A percentile compares a stretch with the other conserved stretches of the same genome.
Evolutionary conservation across 352 stramenopile genomes (phyloP).

Genomic region (Aphanomyces stellatus): DNA sequence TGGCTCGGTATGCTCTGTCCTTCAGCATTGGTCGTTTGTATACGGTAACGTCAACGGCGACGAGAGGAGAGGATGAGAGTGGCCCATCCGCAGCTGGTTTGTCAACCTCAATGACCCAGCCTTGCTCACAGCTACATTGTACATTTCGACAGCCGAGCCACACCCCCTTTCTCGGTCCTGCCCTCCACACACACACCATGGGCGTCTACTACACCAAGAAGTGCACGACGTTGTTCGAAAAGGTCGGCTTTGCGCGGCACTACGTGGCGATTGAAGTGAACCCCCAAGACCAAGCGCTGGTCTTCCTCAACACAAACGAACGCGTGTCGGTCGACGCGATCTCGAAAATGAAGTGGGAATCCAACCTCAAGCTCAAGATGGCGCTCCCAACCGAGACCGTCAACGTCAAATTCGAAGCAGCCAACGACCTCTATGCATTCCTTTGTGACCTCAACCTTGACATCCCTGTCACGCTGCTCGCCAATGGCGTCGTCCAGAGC

Average conservation of each 20-base stretch:
- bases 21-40: too few relatives aligned
- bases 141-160: too few relatives aligned
- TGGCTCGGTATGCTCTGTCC: too few relatives aligned
- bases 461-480: neutral
- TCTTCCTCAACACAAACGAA: conserved; percentile 5
- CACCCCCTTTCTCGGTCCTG: too few relatives aligned
- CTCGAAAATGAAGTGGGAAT: neutral
- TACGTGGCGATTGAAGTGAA: conserved; percentile 14
- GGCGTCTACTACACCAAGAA: conserved; percentile 15
- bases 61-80: neutral
- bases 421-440: neutral
- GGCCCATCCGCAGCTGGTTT: neutral
- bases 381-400: neutral
- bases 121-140: too few relatives aligned
- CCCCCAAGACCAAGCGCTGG: neutral
- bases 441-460: neutral
- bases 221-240: conserved; percentile 14
- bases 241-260: conserved; percentile 3
- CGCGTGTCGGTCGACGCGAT: neutral
- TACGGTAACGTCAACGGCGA: too few relatives aligned
- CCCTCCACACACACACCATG: neutral
- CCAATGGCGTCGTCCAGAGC: neutral
- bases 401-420: neutral
- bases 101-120: too few relatives aligned
- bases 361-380: conserved; percentile 8